A percentile compares a stretch with the other conserved stretches of the same genome.
These are phyloP conservation scores for Suillus luteus DNA, from an alignment of 768 basidiomycete genomes.

Conservation along the genomic window DNA sequence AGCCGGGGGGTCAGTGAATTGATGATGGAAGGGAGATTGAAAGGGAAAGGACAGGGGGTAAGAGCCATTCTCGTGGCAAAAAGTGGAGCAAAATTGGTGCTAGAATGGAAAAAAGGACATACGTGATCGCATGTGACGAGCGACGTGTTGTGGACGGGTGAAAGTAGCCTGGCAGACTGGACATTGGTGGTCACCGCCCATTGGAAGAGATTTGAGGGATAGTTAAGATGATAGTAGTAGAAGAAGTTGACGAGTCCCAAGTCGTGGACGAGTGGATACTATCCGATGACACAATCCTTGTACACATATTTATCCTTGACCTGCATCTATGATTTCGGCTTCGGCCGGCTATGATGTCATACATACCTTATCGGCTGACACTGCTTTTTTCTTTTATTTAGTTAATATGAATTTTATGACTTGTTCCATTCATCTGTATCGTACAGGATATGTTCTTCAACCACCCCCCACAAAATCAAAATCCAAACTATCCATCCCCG, in stretches of 20 bases:
- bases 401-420: background rate
- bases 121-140: conserved; percentile 90
- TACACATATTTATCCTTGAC: conserved; percentile 40
- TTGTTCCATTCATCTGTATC: background rate
- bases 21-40: conserved; percentile 19
- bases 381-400: conserved; percentile 4
- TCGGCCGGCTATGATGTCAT: conserved; percentile 9
- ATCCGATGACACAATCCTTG: conserved; percentile 36
- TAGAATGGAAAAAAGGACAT: conserved; percentile 38
- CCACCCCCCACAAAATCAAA: background rate
- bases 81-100: conserved; percentile 24
- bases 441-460: no score
- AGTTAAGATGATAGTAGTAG: background rate
- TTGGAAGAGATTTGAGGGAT: conserved; percentile 26
- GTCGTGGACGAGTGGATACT: conserved; percentile 26
- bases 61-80: conserved; percentile 14
- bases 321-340: conserved; percentile 2
- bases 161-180: conserved; percentile 87
- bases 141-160: conserved; percentile 88
- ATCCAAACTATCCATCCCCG: conserved; percentile 14
- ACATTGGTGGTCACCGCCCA: conserved; percentile 86
- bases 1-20: conserved; percentile 16
- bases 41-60: conserved; percentile 11
- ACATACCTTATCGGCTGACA: conserved; percentile 9
- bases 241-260: conserved; percentile 21